Conservation (phyloP, 2,329 filamentous ascomycete species). For the Ramularia collo-cygni region DNA sequence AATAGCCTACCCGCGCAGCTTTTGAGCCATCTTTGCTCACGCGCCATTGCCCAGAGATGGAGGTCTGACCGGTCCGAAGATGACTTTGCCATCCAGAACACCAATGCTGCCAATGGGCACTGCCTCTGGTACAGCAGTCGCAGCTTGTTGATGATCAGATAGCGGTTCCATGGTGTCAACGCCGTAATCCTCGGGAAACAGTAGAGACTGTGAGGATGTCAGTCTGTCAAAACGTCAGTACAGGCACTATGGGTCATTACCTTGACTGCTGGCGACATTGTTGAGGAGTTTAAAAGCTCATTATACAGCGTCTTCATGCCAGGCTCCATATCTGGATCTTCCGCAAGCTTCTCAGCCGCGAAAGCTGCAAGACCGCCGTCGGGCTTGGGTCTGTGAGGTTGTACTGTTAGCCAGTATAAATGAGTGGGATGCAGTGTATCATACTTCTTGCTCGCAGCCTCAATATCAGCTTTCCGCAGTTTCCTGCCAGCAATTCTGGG, state of each 20-base stretch:
- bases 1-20: too few relatives aligned
- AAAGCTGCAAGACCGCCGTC: background rate
- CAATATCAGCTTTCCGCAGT: background rate
- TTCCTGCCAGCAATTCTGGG: background rate
- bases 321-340: slow-evolving; percentile 4
- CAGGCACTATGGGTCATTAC: background rate
- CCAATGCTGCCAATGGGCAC: slow-evolving; percentile 5
- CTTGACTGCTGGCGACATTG: slow-evolving; percentile 7
- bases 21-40: too few relatives aligned
- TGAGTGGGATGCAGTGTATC: too few relatives aligned
- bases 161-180: background rate
- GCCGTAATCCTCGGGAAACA: background rate
- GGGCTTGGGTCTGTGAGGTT: too few relatives aligned
- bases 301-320: slow-evolving; percentile 2
- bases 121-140: background rate
- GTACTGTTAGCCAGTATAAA: too few relatives aligned
- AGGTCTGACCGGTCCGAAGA: slow-evolving; percentile 9
- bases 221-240: too few relatives aligned
- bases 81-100: slow-evolving; percentile 7
- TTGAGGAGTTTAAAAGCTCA: slow-evolving; percentile 3
- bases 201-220: background rate
- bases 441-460: slow-evolving; percentile 1
- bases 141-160: background rate
- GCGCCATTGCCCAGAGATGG: background rate
- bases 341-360: slow-evolving; percentile 1